phyloP scores from a whole-genome alignment of 139 green algal genomes.

The Haematococcus sp. region DNA sequence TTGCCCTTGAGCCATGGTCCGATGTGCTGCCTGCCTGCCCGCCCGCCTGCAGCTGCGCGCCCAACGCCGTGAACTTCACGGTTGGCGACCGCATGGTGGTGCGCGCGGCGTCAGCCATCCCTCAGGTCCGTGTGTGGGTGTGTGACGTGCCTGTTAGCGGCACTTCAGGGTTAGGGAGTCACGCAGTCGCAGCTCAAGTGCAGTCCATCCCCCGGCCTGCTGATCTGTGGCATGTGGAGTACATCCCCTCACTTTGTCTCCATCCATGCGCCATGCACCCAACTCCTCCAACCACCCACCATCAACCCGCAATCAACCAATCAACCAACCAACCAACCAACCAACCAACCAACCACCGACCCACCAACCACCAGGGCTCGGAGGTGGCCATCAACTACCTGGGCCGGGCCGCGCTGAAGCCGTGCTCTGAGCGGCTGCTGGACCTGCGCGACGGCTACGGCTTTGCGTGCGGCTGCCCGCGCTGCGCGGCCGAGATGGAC shows the following conservation, averaged over 20 bases:
- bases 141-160: no score
- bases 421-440: slow-evolving; percentile 16
- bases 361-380: slow-evolving; percentile 7
- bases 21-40: background rate
- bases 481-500: slow-evolving; percentile 5
- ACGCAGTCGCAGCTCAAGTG: no score
- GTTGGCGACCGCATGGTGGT: slow-evolving; percentile 27
- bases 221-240: no score
- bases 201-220: no score
- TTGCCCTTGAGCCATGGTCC: no score
- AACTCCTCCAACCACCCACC: no score
- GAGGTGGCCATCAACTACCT: slow-evolving; percentile 47
- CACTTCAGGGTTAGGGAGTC: no score
- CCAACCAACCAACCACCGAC: background rate
- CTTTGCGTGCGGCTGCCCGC: slow-evolving; percentile 29
- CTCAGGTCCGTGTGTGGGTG: slow-evolving; percentile 4
- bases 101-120: slow-evolving; percentile 8
- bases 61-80: slow-evolving; percentile 34
- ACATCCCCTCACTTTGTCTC: no score
- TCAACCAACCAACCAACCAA: background rate
- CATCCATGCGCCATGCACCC: no score
- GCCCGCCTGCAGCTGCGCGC: slow-evolving; percentile 4
- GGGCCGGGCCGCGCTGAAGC: slow-evolving; percentile 16
- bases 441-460: slow-evolving; percentile 17
- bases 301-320: background rate